Base-by-base conservation (phyloP, 2,329 filamentous ascomycete species). In the Alternaria hordeiaustralica region DNA sequence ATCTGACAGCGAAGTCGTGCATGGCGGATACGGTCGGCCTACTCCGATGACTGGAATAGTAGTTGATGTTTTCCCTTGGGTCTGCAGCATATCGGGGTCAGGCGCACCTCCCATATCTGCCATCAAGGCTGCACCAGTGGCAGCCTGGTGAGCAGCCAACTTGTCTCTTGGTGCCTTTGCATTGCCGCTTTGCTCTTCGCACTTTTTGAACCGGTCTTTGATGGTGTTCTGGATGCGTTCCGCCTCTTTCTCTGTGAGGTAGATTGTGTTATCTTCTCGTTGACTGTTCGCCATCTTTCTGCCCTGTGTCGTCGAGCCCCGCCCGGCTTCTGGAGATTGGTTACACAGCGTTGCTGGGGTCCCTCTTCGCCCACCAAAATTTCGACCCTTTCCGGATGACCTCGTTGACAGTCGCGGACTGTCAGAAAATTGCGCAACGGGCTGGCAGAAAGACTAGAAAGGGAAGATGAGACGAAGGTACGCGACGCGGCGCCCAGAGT, bases 51-150 rank as follows among this genome's bases (percentile, higher is more conserved):
- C 71, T 28, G 72, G 72, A 23, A 76, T 57, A 15, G 67, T 70
- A 25, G 62, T 67, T 46, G 67, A 61, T n/a, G 66, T 63, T 51
- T 51, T 58, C 8, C 68, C 64, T 43, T 69, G 64, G 12, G 66
- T 66, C 26, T 69, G 58, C 13, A 62, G 55, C 62, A 70, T 64
- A n/a, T 70, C 68, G 2, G 68, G 68, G 30, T 74, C 69, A n/a
- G 71, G 60, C 55, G 69, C 68, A 43, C 71, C 71, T 21, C 70
- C 73, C 73, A 76, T 76, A 33, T 76, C 73, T 12, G 71, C 71
- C 73, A 76, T 75, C 11, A 76, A 63, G 3, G 73, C 71, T n/a
- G 72, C 71, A 21, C 73, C 72, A 25, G 72, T 75, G n/a, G 73
- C 73, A 54, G 73, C 65, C 28, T 70, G 68, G 43, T 71, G 70